Conservation (phyloP, 2,329 filamentous ascomycete species). For the Fusarium bulbicola region DNA sequence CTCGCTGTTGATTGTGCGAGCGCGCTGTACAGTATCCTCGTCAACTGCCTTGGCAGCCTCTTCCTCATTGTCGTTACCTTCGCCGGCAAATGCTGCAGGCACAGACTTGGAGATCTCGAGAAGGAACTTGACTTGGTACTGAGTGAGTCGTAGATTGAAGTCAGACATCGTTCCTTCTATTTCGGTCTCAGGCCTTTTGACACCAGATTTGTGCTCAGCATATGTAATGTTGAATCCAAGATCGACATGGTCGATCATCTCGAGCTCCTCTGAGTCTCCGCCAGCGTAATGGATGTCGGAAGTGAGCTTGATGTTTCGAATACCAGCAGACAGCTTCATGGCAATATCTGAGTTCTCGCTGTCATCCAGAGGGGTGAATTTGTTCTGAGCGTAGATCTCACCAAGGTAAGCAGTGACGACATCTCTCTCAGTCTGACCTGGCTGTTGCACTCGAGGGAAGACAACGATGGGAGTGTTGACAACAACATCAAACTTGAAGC, state of each 20-base stretch:
- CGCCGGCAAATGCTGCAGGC: constrained; percentile 79
- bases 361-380: constrained; percentile 86
- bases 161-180: constrained; percentile 93
- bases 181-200: constrained; percentile 88
- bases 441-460: constrained; percentile 82
- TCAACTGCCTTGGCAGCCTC: constrained; percentile 81
- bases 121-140: constrained; percentile 89
- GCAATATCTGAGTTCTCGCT: constrained; percentile 76
- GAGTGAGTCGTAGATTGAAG: constrained; percentile 88
- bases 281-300: constrained; percentile 86
- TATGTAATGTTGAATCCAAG: constrained; percentile 92
- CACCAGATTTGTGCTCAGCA: constrained; percentile 81
- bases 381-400: constrained; percentile 97
- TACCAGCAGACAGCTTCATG: constrained; percentile 90
- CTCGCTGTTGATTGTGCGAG: constrained; percentile 51
- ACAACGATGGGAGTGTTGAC: constrained; percentile 96
- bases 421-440: constrained; percentile 77
- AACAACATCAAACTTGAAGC: constrained; percentile 92
- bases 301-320: constrained; percentile 90
- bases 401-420: constrained; percentile 91
- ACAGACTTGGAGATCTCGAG: constrained; percentile 88
- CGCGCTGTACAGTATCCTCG: constrained; percentile 60
- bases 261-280: constrained; percentile 80
- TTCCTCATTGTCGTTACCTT: constrained; percentile 75
- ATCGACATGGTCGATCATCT: constrained; percentile 97